These are phyloP conservation scores for Fomitiporia mediterranea DNA, from an alignment of 1,284 basidiomycete genomes.

Conservation along the genomic window DNA sequence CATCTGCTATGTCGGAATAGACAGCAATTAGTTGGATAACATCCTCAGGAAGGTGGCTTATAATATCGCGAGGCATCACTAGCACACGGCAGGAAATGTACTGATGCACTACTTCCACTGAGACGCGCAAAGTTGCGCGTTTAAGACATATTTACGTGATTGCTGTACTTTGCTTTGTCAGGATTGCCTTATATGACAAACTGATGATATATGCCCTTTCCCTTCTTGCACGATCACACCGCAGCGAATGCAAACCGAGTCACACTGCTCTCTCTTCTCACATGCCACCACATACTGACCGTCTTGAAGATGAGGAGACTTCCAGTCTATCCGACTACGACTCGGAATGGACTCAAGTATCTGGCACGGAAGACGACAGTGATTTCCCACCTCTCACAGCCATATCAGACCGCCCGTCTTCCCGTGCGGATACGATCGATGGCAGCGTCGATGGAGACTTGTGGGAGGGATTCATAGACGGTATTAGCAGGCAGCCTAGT, in stretches of 20 bases:
- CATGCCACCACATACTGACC: slow-evolving; percentile 13
- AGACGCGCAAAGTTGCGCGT: not conserved
- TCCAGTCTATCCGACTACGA: slow-evolving; percentile 21
- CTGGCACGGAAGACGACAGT: slow-evolving; percentile 19
- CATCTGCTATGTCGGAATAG: slow-evolving; percentile 12
- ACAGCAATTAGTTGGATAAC: slow-evolving; percentile 10
- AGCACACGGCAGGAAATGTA: no score
- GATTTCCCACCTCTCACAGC: slow-evolving; percentile 16
- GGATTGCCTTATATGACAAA: not conserved
- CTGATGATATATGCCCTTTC: not conserved
- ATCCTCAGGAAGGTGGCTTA: slow-evolving; percentile 18
- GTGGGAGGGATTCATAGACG: slow-evolving; percentile 19
- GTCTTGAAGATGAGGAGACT: slow-evolving; percentile 19
- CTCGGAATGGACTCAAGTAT: slow-evolving; percentile 22
- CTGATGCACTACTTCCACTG: no score
- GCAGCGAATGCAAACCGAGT: slow-evolving; percentile 9
- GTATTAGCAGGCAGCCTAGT: not conserved
- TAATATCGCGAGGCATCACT: not conserved
- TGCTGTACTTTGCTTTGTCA: slow-evolving; percentile 4
- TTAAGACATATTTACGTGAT: slow-evolving; percentile 1
- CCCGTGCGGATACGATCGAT: slow-evolving; percentile 17
- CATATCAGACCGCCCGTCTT: slow-evolving; percentile 13
- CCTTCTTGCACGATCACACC: not conserved
- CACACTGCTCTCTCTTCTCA: not conserved
- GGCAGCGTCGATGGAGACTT: slow-evolving; percentile 18